Conservation (phyloP, 805 yeast genomes). For the Metschnikowia similis region DNA sequence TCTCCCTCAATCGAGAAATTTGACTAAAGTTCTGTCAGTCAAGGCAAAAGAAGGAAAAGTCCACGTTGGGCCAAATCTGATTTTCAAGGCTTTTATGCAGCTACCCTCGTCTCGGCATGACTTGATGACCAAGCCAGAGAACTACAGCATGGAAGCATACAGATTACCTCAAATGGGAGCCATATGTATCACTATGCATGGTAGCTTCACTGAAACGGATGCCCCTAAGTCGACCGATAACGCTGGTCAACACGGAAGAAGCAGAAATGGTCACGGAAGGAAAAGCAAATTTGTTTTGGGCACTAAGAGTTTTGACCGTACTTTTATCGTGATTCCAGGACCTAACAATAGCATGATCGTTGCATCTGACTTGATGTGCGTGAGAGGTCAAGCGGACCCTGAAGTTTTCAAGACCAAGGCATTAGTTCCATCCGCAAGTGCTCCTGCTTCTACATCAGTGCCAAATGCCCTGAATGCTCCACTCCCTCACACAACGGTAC, state of each 20-base stretch:
- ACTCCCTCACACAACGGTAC: conserved; percentile 5
- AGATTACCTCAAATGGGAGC: conserved; percentile 71
- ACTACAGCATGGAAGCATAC: conserved; percentile 75
- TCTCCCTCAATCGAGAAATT: conserved; percentile 69
- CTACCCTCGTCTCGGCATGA: conserved; percentile 80
- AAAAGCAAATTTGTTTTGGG: conserved; percentile 38
- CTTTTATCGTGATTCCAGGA: conserved; percentile 71
- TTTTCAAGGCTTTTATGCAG: conserved; percentile 55
- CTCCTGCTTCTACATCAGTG: conserved; percentile 12
- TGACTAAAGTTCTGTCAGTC: conserved; percentile 55
- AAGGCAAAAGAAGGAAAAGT: conserved; percentile 57
- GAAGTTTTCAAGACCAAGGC: conserved; percentile 14
- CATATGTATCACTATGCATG: conserved; percentile 76
- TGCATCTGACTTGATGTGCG: conserved; percentile 75
- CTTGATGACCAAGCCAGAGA: conserved; percentile 55
- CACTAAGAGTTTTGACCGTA: conserved; percentile 80
- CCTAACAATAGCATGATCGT: conserved; percentile 68
- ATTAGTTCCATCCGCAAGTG: conserved; percentile 8
- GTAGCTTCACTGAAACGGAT: conserved; percentile 69
- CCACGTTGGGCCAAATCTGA: conserved; percentile 64
- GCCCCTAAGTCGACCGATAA: conserved; percentile 43
- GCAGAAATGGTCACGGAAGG: conserved; percentile 17
- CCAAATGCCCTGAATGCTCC: conserved; percentile 4
- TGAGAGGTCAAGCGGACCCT: conserved; percentile 29
- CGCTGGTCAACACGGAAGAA: conserved; percentile 13